Conservation (phyloP, 225 moss, liverwort and hornwort genomes). For the Sphagnum contortum region DNA sequence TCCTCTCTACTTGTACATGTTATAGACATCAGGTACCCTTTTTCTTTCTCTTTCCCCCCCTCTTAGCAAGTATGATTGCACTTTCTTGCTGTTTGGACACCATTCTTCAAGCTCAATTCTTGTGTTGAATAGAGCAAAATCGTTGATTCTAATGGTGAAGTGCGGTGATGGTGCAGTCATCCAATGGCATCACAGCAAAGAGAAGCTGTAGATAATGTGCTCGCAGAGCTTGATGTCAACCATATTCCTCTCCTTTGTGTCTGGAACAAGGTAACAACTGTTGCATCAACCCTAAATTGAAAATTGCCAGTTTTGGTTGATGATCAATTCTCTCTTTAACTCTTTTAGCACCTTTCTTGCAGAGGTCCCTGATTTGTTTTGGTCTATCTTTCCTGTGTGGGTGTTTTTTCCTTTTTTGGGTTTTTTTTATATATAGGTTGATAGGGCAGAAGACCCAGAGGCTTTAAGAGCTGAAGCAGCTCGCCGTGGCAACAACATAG, state of each 20-base stretch:
- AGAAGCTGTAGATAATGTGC: constrained; percentile 70
- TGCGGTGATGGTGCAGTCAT: constrained; percentile 48
- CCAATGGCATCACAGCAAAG: constrained; percentile 95
- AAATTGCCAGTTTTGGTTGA: too few relatives aligned
- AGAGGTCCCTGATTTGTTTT: background rate
- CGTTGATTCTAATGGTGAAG: too few relatives aligned
- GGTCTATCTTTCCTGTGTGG: background rate
- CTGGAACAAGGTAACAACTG: constrained; percentile 83
- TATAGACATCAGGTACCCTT: constrained; percentile 75
- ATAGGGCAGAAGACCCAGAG: constrained; percentile 63
- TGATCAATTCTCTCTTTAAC: background rate
- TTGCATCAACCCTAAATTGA: background rate
- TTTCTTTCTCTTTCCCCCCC: too few relatives aligned
- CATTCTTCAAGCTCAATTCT: too few relatives aligned
- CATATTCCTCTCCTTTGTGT: constrained; percentile 79
- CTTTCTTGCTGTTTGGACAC: too few relatives aligned
- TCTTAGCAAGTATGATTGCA: too few relatives aligned
- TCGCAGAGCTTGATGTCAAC: constrained; percentile 69
- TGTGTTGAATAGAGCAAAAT: too few relatives aligned
- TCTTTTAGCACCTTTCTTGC: background rate
- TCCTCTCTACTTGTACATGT: constrained; percentile 86
- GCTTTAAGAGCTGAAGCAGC: constrained; percentile 52
- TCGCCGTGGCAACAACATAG: constrained; percentile 50
- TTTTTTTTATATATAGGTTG: constrained; percentile 38
- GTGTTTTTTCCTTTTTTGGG: background rate